Percentiles rank a stretch among this genome's conserved stretches.
Evolutionary conservation across 2,329 filamentous ascomycete species (phyloP).

Genomic region (Verticillium nubilum): DNA sequence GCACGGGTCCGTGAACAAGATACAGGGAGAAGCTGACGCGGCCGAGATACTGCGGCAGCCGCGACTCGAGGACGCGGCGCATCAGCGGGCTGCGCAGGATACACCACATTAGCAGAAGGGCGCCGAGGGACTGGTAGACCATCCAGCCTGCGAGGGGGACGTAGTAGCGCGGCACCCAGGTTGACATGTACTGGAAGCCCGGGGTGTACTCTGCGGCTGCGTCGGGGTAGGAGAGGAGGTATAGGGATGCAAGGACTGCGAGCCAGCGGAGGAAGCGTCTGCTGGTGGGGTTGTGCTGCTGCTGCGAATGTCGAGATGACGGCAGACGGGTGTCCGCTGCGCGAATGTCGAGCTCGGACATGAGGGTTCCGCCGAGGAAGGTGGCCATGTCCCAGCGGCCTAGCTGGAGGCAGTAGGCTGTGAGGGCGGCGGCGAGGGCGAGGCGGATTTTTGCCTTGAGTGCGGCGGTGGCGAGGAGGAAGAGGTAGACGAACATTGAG

Average conservation of each 20-base stretch:
- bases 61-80: slow-evolving; percentile 21
- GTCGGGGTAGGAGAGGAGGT: slow-evolving; percentile 33
- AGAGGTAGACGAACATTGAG: slow-evolving; percentile 33
- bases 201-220: slow-evolving; percentile 31
- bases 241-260: slow-evolving; percentile 24
- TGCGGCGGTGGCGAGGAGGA: slow-evolving; percentile 30
- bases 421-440: slow-evolving; percentile 20
- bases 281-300: slow-evolving; percentile 4
- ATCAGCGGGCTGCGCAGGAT: slow-evolving; percentile 25
- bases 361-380: slow-evolving; percentile 29
- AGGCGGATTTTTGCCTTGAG: slow-evolving; percentile 28
- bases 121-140: slow-evolving; percentile 32
- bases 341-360: slow-evolving; percentile 31
- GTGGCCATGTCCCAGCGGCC: slow-evolving; percentile 34
- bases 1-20: slow-evolving; percentile 27
- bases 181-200: slow-evolving; percentile 26
- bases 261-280: slow-evolving; percentile 18
- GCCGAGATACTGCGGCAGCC: slow-evolving; percentile 29
- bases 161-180: slow-evolving; percentile 29
- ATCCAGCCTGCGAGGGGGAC: slow-evolving; percentile 29
- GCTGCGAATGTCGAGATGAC: slow-evolving; percentile 3
- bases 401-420: slow-evolving; percentile 25
- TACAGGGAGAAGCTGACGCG: slow-evolving; percentile 35
- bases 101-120: slow-evolving; percentile 27
- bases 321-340: slow-evolving; percentile 12